Percentiles rank a stretch among this genome's conserved stretches.
Conservation (phyloP, 441 rosid genomes). For the Sinapis alba region DNA sequence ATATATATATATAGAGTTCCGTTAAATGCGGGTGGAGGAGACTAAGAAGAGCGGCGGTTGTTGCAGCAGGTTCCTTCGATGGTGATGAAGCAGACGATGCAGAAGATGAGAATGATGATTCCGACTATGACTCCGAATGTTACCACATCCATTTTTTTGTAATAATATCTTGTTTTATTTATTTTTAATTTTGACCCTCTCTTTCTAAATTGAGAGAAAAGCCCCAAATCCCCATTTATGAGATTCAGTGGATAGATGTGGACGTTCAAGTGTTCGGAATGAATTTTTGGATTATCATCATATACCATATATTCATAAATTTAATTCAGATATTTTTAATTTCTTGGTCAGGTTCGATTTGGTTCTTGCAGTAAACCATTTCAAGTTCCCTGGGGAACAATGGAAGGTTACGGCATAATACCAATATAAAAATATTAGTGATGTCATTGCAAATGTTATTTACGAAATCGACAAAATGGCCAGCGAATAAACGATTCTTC, state of each 20-base stretch:
- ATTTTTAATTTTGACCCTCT: slow-evolving; percentile 9
- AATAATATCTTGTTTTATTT: background rate
- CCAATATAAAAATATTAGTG: too few species aligned
- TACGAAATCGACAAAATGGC: too few species aligned
- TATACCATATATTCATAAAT: too few species aligned
- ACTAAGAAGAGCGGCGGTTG: slow-evolving; percentile 50
- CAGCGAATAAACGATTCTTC: too few species aligned
- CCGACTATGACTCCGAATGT: slow-evolving; percentile 76
- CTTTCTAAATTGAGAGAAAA: background rate
- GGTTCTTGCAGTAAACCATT: too few species aligned
- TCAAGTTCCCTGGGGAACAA: too few species aligned
- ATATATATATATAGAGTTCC: too few species aligned
- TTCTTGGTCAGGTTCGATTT: too few species aligned
- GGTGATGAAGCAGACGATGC: slow-evolving; percentile 69
- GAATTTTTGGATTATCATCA: background rate
- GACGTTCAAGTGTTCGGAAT: too few species aligned
- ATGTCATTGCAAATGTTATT: too few species aligned
- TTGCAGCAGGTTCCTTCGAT: slow-evolving; percentile 82
- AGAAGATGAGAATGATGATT: slow-evolving; percentile 66
- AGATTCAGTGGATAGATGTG: background rate
- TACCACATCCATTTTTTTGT: slow-evolving; percentile 55
- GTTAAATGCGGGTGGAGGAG: background rate
- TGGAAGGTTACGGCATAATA: too few species aligned
- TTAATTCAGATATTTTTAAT: too few species aligned
- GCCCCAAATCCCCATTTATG: background rate